A percentile compares a stretch with the other conserved stretches of the same genome.
These are phyloP conservation scores for Candida loeiensis DNA, from an alignment of 805 yeast genomes.

Conservation along the genomic window DNA sequence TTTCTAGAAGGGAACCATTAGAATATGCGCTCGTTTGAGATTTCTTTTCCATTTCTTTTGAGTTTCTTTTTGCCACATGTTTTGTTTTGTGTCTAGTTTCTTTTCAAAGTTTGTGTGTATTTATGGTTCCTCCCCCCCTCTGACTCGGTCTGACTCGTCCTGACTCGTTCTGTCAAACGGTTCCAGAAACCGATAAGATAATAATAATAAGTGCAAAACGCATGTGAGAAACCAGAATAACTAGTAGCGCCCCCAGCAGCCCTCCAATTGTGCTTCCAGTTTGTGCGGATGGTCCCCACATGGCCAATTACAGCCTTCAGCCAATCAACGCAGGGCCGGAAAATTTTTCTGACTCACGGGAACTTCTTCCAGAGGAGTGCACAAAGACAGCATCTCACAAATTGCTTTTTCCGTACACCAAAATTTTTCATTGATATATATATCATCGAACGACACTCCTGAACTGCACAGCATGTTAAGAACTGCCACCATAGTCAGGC, in stretches of 20 bases:
- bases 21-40: too few species aligned
- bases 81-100: too few species aligned
- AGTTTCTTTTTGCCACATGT: too few species aligned
- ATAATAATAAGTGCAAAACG: not conserved
- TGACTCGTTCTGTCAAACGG: not conserved
- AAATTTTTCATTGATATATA: not conserved
- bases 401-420: slow-evolving; percentile 3
- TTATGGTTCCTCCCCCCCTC: too few species aligned
- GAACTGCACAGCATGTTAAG: slow-evolving; percentile 3
- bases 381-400: slow-evolving; percentile 1
- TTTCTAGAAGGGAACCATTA: too few species aligned
- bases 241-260: not conserved
- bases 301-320: not conserved
- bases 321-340: slow-evolving; percentile 3
- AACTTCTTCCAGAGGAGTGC: not conserved
- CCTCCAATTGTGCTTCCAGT: too few species aligned
- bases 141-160: not conserved
- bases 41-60: too few species aligned
- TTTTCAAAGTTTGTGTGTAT: too few species aligned
- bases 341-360: slow-evolving; percentile 1
- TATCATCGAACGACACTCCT: not conserved
- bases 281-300: not conserved
- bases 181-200: slow-evolving; percentile 1
- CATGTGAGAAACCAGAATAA: too few species aligned
- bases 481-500: slow-evolving; percentile 3